phyloP scores from a whole-genome alignment of 2,329 filamentous ascomycete species.

The Phyllosticta capitalensis region DNA sequence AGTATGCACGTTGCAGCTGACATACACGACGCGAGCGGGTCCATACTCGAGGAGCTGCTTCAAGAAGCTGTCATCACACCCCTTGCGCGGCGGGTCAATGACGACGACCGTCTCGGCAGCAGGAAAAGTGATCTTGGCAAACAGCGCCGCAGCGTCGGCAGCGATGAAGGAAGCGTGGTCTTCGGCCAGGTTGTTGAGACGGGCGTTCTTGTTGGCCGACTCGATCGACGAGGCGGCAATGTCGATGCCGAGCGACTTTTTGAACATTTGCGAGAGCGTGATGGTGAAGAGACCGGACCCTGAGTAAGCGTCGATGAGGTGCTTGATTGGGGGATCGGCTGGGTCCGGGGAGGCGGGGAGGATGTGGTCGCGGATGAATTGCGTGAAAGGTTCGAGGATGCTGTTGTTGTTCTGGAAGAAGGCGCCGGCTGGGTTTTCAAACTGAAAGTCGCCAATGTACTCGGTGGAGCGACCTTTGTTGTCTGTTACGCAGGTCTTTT shows the following conservation, averaged over 20 bases:
- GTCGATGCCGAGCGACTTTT: conserved; percentile 78
- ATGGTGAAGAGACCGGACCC: conserved; percentile 96
- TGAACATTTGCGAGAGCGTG: conserved; percentile 75
- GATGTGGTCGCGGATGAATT: conserved; percentile 75
- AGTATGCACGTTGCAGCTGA: conserved; percentile 96
- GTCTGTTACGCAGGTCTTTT: conserved; percentile 85
- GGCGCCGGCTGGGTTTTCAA: conserved; percentile 82
- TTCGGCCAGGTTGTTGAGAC: conserved; percentile 58
- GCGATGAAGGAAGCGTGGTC: conserved; percentile 75
- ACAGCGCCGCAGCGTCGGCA: conserved; percentile 76
- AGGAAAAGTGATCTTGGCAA: conserved; percentile 64
- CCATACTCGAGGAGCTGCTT: conserved; percentile 68
- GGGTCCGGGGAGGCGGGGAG: conserved; percentile 37
- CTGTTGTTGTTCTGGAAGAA: conserved; percentile 99
- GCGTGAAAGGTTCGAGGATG: conserved; percentile 77
- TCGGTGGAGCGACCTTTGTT: conserved; percentile 75
- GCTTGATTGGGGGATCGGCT: conserved; percentile 46
- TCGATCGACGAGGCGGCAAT: conserved; percentile 70
- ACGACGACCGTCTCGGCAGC: conserved; percentile 83
- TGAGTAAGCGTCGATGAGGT: conserved; percentile 95
- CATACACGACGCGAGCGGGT: conserved; percentile 77
- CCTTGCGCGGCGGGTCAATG: conserved; percentile 92
- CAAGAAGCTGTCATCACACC: conserved; percentile 80
- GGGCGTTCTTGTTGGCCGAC: conserved; percentile 70
- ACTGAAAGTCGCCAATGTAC: conserved; percentile 75